phyloP scores from a whole-genome alignment of 768 basidiomycete species.

The Crepidotus variabilis region DNA sequence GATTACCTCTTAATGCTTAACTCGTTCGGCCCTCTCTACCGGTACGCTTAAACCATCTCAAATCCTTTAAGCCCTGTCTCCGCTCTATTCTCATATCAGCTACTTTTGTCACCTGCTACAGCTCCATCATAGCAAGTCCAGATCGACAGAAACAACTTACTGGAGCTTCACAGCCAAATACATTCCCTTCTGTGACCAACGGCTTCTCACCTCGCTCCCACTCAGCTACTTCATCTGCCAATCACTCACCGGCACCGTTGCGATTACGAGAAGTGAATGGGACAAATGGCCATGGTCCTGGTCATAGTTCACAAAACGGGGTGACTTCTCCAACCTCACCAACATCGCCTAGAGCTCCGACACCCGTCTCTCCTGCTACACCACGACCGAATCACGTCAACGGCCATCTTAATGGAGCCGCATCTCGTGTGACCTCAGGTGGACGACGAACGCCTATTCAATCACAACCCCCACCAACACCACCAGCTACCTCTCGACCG shows the following conservation, averaged over 20 bases:
- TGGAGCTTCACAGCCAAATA: not conserved
- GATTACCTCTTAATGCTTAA: conserved; percentile 88
- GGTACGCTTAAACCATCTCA: conserved; percentile 36
- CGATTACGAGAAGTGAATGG: not conserved
- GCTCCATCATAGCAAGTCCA: conserved; percentile 18
- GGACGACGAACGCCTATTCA: not conserved
- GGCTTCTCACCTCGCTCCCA: conserved; percentile 7
- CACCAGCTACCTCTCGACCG: conserved; percentile 11
- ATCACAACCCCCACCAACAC: conserved; percentile 15
- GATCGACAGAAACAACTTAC: not conserved
- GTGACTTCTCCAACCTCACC: conserved; percentile 6
- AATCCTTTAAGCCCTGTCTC: not conserved
- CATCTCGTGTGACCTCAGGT: not conserved
- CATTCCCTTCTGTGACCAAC: not conserved
- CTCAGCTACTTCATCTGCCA: conserved; percentile 16
- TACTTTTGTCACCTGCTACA: conserved; percentile 8
- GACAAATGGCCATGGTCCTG: not conserved
- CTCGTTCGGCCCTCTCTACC: conserved; percentile 83
- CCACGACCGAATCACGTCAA: not conserved
- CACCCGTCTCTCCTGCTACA: conserved; percentile 8
- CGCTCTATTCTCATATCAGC: conserved; percentile 11
- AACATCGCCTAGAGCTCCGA: conserved; percentile 3
- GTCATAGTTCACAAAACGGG: not conserved
- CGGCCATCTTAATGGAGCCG: not conserved
- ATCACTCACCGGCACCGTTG: conserved; percentile 14